phyloP scores from a whole-genome alignment of 2,329 filamentous ascomycete genomes.

The Aspergillus quadrilineatus region DNA sequence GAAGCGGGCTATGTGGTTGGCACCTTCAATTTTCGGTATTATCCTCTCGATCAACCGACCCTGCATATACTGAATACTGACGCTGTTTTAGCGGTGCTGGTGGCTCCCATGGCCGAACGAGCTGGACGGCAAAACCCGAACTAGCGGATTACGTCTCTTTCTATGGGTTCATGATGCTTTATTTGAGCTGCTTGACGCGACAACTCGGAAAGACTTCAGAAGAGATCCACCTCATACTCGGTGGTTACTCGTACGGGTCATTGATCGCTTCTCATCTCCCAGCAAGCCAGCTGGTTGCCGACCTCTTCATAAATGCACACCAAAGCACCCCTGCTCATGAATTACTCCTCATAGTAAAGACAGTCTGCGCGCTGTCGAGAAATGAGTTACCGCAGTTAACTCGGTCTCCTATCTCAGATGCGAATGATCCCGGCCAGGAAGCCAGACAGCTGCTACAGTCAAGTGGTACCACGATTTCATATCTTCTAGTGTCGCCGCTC shows the following conservation, averaged over 20 bases:
- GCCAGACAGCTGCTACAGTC: conserved; percentile 19
- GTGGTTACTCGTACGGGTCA: conserved; percentile 89
- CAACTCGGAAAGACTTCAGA: not conserved
- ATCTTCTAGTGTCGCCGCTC: conserved; percentile 67
- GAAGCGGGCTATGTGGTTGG: conserved; percentile 70
- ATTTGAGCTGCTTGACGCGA: conserved; percentile 60
- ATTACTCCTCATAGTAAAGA: conserved; percentile 67
- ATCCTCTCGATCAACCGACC: too few species aligned
- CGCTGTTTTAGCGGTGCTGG: conserved; percentile 65
- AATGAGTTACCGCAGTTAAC: conserved; percentile 36
- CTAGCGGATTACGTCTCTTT: conserved; percentile 78
- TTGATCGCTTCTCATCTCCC: conserved; percentile 75
- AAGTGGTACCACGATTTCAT: conserved; percentile 35
- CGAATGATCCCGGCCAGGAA: not conserved
- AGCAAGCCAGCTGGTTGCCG: conserved; percentile 55
- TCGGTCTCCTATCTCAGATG: not conserved
- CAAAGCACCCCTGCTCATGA: conserved; percentile 63
- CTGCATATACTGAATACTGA: conserved; percentile 14
- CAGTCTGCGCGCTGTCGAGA: conserved; percentile 65
- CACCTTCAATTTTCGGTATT: conserved; percentile 88
- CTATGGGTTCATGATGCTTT: conserved; percentile 75
- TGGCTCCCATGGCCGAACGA: conserved; percentile 72
- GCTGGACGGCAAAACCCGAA: conserved; percentile 83
- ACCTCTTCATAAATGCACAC: conserved; percentile 56
- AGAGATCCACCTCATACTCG: conserved; percentile 56